Base-by-base conservation (phyloP, 2,329 filamentous ascomycete genomes). In the Colletotrichum sp. region DNA sequence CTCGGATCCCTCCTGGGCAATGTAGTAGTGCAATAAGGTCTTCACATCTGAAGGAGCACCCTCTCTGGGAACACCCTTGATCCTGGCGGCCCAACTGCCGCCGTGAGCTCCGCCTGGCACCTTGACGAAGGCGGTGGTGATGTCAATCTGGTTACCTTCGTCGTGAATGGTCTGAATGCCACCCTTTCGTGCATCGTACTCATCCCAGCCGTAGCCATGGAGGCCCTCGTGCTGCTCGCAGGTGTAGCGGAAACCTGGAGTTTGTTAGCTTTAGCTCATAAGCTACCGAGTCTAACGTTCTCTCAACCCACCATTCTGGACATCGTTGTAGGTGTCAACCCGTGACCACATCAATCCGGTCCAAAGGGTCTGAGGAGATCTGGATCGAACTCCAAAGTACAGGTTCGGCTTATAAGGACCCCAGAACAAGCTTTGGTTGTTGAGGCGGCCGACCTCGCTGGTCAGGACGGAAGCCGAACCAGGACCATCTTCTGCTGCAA, bases 191-290 rank as follows among this genome's bases (percentile, higher is more conserved):
- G 96, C 93, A 85, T 99, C 97, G 84, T 98, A 99, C 83, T 98
- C 95, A 81, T 99, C 96, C 97, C 97, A 99, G 77, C 97, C 97
- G 84, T 99, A 99, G 72, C 96, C 96, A 64, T 92, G 94, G 90
- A 99, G 98, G 79, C 94, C 94, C 83, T 98, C 95, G 84, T 97
- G 92, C 84, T 99, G 97, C 85, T 99, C 97, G 86, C 97, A 99
- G 0, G 97, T 98, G 84, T 98, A 96, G 78, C 97, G 93, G 81
- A 98, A 94, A 80, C 93, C 95, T 97, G 18, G n/a, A 4, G n/a
- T 10, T 26, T 59, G 34, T 55, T 57, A 62, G 55, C 36, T 49
- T 55, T 55, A 60, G 55, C 36, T 49, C 15, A 36, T 10, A 62
- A 24, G 15, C 30, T 18, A 34, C n/a, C n/a, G 1, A 26, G 8